Percentiles rank a stretch among this genome's conserved stretches.
phyloP scores from a whole-genome alignment of 2,329 filamentous ascomycete genomes.

The Colletotrichum agaves region DNA sequence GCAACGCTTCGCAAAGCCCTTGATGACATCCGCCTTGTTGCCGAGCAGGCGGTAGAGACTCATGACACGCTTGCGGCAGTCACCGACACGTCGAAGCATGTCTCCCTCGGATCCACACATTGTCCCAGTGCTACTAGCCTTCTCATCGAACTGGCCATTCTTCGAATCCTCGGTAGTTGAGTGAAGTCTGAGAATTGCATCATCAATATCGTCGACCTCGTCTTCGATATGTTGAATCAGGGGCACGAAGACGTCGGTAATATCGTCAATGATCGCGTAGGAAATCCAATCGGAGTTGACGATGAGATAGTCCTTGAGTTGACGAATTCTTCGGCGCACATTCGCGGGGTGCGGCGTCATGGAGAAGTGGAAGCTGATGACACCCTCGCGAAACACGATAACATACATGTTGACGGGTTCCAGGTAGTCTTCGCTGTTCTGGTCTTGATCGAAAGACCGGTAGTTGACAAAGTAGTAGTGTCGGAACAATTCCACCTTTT shows the following conservation, averaged over 20 bases:
- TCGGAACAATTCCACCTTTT: conserved; percentile 97
- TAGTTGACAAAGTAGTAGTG: conserved; percentile 99
- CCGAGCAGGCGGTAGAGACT: conserved; percentile 90
- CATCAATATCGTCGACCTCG: conserved; percentile 97
- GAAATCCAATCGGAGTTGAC: conserved; percentile 97
- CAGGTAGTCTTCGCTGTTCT: conserved; percentile 87
- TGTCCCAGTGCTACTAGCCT: conserved; percentile 57
- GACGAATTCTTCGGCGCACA: conserved; percentile 90
- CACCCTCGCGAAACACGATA: conserved; percentile 94
- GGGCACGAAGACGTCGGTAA: conserved; percentile 95
- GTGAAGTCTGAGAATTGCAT: conserved; percentile 86
- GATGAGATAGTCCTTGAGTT: conserved; percentile 92
- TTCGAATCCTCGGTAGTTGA: conserved; percentile 61
- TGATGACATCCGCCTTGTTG: conserved; percentile 99
- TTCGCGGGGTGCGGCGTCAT: conserved; percentile 96
- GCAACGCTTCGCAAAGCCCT: conserved; percentile 97
- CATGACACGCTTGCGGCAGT: conserved; percentile 98
- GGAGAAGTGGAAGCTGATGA: conserved; percentile 97
- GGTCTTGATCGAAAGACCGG: conserved; percentile 95
- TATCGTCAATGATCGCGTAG: conserved; percentile 97
- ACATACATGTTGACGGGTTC: conserved; percentile 98
- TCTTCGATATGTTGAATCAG: conserved; percentile 94
- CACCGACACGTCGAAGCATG: conserved; percentile 92
- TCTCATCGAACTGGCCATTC: conserved; percentile 54
- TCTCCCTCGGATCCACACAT: conserved; percentile 69